Evolutionary conservation across 1,139 yeast species (phyloP), one percentile per base, ranked within the genome.

Genomic region (Wickerhamiella infanticola): DNA sequence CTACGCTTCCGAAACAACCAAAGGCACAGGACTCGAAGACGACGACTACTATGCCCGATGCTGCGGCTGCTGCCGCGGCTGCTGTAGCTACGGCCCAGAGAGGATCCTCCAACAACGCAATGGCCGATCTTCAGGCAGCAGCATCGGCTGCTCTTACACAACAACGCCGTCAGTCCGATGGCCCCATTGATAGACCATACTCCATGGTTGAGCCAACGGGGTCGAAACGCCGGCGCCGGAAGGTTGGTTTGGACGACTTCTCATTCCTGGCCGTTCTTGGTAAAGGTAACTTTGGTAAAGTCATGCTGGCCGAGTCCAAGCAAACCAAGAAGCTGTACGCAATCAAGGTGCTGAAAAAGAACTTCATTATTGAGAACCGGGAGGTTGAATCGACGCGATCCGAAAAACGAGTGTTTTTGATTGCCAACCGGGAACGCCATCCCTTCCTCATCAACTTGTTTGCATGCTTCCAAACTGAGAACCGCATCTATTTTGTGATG

Each of bases 401-500:
- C 1, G 97, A 90, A 61, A 90, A 88, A 68, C 73, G 94, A 46
- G 97, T 90, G 5, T 88, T 88, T 56, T 68, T 88, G 58, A 73
- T 90, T 53, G 98, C 97, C 27, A 90, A 88, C 58, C 77, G 77
- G 54, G 93, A 86, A 51, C 77, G 76, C 56, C 97, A 90, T 66
- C 98, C 99, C 45, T 90, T 93, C 65, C 72, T 90, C 61, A 73
- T 93, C 56, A 86, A 85, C 58, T 69, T 93, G 52, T 94, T 81
- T 60, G 93, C 96, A 57, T 86, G 97, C 60, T 90, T 90, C 74
- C 99, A 90, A 66, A 90, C 98, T 0, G 98, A 93, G 56, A 88
- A 93, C 62, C 77, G 98, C 60, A 83, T 90, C 41, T 90, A 93
- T 64, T 90, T 93, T 65, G 98, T 94, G 11, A 90, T 90, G 98